Conservation (phyloP, 495 filamentous ascomycete species). For the Penicillium arizonense region DNA sequence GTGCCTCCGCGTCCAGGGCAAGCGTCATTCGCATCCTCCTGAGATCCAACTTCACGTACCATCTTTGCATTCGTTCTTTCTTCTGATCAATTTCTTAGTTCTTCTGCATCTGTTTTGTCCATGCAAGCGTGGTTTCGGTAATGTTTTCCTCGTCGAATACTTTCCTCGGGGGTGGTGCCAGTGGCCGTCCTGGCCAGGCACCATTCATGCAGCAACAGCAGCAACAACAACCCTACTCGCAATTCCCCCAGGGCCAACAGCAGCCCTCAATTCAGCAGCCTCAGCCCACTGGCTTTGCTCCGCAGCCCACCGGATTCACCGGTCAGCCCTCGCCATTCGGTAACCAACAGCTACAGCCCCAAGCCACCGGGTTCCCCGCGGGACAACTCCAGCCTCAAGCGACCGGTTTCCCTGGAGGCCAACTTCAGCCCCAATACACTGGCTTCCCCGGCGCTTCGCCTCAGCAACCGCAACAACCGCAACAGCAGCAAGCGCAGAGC, state of each 20-base stretch:
- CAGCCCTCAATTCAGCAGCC: constrained; percentile 49
- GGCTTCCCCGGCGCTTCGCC: constrained; percentile 49
- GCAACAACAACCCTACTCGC: constrained; percentile 44
- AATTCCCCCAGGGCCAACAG: constrained; percentile 49
- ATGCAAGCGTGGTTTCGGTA: constrained; percentile 33
- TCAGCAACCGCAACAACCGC: constrained; percentile 40
- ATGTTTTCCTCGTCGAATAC: constrained; percentile 92
- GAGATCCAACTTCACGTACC: constrained; percentile 15
- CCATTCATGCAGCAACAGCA: constrained; percentile 48
- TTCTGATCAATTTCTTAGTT: constrained; percentile 22
- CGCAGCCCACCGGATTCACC: constrained; percentile 54
- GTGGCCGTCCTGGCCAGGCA: constrained; percentile 66
- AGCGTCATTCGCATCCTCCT: constrained; percentile 34
- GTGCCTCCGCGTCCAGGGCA: constrained; percentile 25
- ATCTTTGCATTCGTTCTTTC: constrained; percentile 16
- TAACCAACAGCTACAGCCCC: constrained; percentile 46
- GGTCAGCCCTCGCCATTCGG: constrained; percentile 34
- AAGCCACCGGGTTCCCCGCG: constrained; percentile 57
- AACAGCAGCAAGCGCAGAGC: constrained; percentile 33
- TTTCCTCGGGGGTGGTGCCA: constrained; percentile 74
- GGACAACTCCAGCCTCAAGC: constrained; percentile 64
- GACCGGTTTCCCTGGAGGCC: constrained; percentile 56
- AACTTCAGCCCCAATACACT: constrained; percentile 62
- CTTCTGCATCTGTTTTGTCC: constrained; percentile 19
- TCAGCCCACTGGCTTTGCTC: constrained; percentile 53